A percentile compares a stretch with the other conserved stretches of the same genome.
Evolutionary conservation across 768 basidiomycete species (phyloP).

Genomic region (Mycena pura): DNA sequence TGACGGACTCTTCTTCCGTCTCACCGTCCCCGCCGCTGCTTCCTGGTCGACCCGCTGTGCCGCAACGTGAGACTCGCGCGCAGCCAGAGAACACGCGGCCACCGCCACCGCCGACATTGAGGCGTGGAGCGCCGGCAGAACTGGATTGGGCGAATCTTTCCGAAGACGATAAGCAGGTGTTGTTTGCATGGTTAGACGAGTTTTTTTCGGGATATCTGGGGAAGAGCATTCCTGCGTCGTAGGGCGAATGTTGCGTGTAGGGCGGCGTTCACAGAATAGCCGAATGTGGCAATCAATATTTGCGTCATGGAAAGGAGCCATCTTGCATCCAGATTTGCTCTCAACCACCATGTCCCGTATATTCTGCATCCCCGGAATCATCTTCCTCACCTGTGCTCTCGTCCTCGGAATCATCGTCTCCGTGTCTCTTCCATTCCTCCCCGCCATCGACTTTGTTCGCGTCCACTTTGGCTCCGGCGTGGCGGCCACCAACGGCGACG

Average conservation of each 20-base stretch:
- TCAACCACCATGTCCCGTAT: constrained; percentile 45
- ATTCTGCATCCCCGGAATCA: constrained; percentile 67
- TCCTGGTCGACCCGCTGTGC: constrained; percentile 17
- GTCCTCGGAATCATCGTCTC: constrained; percentile 72
- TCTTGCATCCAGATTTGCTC: too few species aligned
- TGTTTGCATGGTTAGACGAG: constrained; percentile 84
- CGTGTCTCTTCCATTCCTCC: constrained; percentile 73
- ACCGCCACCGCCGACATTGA: constrained; percentile 12
- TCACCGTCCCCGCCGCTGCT: constrained; percentile 38
- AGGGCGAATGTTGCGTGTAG: background rate
- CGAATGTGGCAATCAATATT: background rate
- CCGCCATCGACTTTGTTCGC: constrained; percentile 71
- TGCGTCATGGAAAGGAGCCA: background rate
- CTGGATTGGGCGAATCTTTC: constrained; percentile 79
- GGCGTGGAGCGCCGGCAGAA: constrained; percentile 17
- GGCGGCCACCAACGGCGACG: constrained; percentile 31
- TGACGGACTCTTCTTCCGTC: constrained; percentile 26
- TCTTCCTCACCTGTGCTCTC: constrained; percentile 66
- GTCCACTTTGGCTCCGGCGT: constrained; percentile 51
- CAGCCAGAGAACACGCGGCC: constrained; percentile 16
- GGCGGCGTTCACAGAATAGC: too few species aligned
- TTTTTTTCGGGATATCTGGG: constrained; percentile 64
- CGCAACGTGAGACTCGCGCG: constrained; percentile 7
- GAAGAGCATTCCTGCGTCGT: constrained; percentile 14
- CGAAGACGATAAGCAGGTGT: constrained; percentile 68